Conservation (phyloP, 306 rosid species). For the Morella rubra region DNA sequence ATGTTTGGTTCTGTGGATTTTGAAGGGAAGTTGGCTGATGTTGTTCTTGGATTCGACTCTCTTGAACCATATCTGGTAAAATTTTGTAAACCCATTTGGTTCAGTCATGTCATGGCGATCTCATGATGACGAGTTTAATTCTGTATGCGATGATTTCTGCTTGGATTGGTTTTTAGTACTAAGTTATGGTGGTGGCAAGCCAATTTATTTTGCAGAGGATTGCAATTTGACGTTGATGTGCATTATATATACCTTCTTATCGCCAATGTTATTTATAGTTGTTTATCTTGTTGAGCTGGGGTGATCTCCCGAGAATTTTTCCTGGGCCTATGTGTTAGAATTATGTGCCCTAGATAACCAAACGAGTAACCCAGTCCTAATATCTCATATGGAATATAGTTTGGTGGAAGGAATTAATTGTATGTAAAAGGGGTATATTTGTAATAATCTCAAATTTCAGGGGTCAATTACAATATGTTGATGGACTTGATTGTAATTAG, state of each 20-base stretch:
- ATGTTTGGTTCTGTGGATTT: slow-evolving; percentile 9
- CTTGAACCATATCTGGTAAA: slow-evolving; percentile 77
- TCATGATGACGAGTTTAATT: background rate
- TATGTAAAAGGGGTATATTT: no score
- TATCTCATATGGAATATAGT: no score
- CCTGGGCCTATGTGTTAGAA: background rate
- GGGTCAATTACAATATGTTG: no score
- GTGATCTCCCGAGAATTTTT: background rate
- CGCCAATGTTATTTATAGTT: background rate
- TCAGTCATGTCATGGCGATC: background rate
- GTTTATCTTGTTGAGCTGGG: background rate
- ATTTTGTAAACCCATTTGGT: slow-evolving; percentile 2
- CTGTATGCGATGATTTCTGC: slow-evolving; percentile 12
- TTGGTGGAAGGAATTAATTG: no score
- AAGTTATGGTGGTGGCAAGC: background rate
- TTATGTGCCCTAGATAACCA: no score
- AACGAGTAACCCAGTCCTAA: no score
- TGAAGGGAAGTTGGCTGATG: slow-evolving; percentile 74
- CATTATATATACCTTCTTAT: background rate
- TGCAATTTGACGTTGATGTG: background rate
- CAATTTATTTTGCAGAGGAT: background rate
- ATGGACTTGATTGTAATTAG: no score
- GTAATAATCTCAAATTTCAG: no score
- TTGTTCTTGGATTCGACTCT: slow-evolving; percentile 92
- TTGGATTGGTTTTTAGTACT: background rate